Evolutionary conservation across 768 basidiomycete genomes (phyloP).

Genomic region (Sarcodon aspratus): DNA sequence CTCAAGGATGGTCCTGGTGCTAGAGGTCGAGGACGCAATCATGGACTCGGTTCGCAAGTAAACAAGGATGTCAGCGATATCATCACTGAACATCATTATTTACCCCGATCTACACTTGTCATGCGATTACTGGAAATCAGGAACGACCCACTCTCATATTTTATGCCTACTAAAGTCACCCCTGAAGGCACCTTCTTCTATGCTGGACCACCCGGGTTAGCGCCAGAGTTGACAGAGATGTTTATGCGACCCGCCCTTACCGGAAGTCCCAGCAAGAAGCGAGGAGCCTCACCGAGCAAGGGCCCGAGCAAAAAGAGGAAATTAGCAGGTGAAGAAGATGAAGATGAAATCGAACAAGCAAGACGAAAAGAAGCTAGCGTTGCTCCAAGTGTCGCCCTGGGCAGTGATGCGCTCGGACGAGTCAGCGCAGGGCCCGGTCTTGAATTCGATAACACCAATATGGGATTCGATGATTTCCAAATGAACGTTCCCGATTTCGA

Average conservation of each 20-base stretch:
- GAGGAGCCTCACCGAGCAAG: conserved; percentile 37
- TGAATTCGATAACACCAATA: conserved; percentile 44
- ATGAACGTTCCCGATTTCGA: conserved; percentile 51
- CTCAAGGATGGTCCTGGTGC: conserved; percentile 53
- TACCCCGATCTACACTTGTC: conserved; percentile 75
- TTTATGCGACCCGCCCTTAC: conserved; percentile 65
- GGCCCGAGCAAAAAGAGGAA: conserved; percentile 44
- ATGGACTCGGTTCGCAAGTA: conserved; percentile 41
- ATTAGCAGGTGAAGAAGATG: conserved; percentile 28
- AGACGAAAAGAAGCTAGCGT: conserved; percentile 51
- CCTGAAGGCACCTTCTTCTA: conserved; percentile 67
- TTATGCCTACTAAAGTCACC: conserved; percentile 72
- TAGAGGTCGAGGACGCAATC: conserved; percentile 43
- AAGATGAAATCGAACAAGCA: conserved; percentile 62
- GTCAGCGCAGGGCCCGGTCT: conserved; percentile 42
- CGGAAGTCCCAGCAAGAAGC: conserved; percentile 51
- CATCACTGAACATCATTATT: conserved; percentile 69
- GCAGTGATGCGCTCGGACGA: conserved; percentile 43
- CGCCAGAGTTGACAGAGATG: conserved; percentile 70
- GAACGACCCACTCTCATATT: conserved; percentile 74
- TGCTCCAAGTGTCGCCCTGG: conserved; percentile 48
- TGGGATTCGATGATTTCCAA: conserved; percentile 55
- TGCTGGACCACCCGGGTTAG: conserved; percentile 76
- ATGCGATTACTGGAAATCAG: conserved; percentile 83
- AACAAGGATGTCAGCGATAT: conserved; percentile 55